Evolutionary conservation across 106 monocot genomes (phyloP).

Genomic region (Iris macrosiphon): DNA sequence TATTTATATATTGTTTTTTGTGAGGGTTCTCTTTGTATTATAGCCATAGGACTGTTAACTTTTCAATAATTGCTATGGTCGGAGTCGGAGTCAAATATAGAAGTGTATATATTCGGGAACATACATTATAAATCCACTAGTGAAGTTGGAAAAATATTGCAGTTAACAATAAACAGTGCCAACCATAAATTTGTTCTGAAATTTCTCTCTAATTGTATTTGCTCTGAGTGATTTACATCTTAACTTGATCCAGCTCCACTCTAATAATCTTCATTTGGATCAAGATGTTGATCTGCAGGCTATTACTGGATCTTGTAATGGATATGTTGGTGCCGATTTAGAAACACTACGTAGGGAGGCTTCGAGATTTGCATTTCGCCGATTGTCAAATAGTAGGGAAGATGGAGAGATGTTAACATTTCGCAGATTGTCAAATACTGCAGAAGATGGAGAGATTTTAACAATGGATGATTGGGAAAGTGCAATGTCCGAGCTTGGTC

Average conservation of each 20-base stretch:
- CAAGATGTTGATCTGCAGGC: slow-evolving; percentile 61
- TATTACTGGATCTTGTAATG: slow-evolving; percentile 79
- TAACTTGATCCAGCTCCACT: slow-evolving; percentile 49
- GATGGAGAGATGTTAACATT: slow-evolving; percentile 25
- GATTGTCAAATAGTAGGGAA: slow-evolving; percentile 18
- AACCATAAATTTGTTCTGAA: no score
- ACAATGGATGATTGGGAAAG: slow-evolving; percentile 71
- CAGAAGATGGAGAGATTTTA: slow-evolving; percentile 14
- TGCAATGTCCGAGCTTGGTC: slow-evolving; percentile 58
- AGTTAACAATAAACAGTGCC: no score
- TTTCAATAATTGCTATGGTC: no score
- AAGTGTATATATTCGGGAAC: no score
- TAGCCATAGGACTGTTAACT: no score
- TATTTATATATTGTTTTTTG: no score
- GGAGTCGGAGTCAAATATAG: no score
- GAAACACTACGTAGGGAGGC: slow-evolving; percentile 78
- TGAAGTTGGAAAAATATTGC: no score
- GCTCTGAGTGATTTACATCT: background rate
- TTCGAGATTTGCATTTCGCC: slow-evolving; percentile 47
- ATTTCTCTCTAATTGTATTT: background rate
- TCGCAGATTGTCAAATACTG: slow-evolving; percentile 29
- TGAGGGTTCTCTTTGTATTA: no score
- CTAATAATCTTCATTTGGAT: slow-evolving; percentile 54
- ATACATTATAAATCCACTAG: no score
- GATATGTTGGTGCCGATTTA: slow-evolving; percentile 93